phyloP scores from a whole-genome alignment of 2,329 filamentous ascomycete species.

The Alternaria gaisen region DNA sequence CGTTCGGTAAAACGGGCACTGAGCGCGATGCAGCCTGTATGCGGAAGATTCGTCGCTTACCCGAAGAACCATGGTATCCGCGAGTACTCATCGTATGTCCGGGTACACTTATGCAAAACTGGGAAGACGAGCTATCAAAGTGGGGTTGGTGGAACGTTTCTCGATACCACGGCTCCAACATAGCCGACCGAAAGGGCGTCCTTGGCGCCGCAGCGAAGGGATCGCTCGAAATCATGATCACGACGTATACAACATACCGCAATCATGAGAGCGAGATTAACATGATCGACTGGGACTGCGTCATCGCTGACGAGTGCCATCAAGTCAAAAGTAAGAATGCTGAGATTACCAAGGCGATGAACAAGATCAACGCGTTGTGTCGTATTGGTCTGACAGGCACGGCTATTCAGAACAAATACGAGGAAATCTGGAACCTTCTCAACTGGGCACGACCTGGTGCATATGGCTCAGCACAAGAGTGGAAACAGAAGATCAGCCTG shows the following conservation, averaged over 20 bases:
- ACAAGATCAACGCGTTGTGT: conserved; percentile 88
- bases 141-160: conserved; percentile 98
- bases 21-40: conserved; percentile 85
- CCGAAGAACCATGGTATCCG: conserved; percentile 76
- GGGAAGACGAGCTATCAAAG: conserved; percentile 82
- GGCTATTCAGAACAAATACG: conserved; percentile 97
- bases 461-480: conserved; percentile 73
- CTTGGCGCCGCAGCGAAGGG: conserved; percentile 78
- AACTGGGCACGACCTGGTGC: conserved; percentile 94
- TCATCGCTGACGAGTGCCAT: conserved; percentile 95
- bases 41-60: conserved; percentile 78
- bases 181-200: conserved; percentile 71
- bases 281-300: conserved; percentile 88
- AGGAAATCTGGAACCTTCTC: conserved; percentile 93
- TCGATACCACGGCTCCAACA: conserved; percentile 73
- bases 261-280: conserved; percentile 82
- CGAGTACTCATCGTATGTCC: conserved; percentile 87
- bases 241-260: conserved; percentile 88
- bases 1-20: conserved; percentile 93
- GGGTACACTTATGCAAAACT: conserved; percentile 87
- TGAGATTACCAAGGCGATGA: conserved; percentile 85
- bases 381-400: conserved; percentile 94
- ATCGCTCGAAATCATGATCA: conserved; percentile 88
- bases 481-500: conserved; percentile 79
- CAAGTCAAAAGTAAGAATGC: conserved; percentile 81